A percentile compares a stretch with the other conserved stretches of the same genome.
Conservation (phyloP, 2,329 filamentous ascomycete species). For the Stachybotrys chartarum region DNA sequence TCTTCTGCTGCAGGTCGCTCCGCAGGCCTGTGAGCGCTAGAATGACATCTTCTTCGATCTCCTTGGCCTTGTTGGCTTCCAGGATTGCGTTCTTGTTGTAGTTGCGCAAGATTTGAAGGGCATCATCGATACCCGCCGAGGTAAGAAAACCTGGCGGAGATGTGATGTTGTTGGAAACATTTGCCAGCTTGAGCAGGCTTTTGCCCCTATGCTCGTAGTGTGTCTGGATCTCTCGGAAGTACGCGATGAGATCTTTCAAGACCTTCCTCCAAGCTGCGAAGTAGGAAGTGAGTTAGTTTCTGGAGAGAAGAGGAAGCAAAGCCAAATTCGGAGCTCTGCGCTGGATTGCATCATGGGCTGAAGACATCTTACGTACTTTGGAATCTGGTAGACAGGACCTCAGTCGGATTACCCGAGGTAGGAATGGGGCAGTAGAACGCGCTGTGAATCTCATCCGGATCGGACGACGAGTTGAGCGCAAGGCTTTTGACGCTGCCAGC, state of each 20-base stretch:
- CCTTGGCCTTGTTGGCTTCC: constrained; percentile 81
- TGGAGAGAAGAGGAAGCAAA: background rate
- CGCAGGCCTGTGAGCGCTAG: constrained; percentile 77
- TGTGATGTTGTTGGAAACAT: constrained; percentile 73
- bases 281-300: background rate
- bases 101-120: constrained; percentile 68
- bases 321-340: background rate
- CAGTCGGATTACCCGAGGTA: constrained; percentile 79
- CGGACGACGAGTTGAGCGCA: constrained; percentile 59
- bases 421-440: constrained; percentile 87
- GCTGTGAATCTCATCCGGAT: constrained; percentile 68
- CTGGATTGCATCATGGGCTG: background rate
- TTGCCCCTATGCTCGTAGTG: constrained; percentile 86
- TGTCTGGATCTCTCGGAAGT: constrained; percentile 85
- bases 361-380: constrained; percentile 53
- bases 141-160: constrained; percentile 70
- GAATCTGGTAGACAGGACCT: constrained; percentile 79
- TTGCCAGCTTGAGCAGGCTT: constrained; percentile 72
- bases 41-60: constrained; percentile 89
- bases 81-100: constrained; percentile 75
- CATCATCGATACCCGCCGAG: constrained; percentile 81
- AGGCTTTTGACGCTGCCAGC: constrained; percentile 84
- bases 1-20: constrained; percentile 88
- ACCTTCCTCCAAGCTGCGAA: constrained; percentile 82
- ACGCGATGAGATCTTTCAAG: constrained; percentile 87